These are phyloP conservation scores for Clitocybe nebularis DNA, from an alignment of 1,284 basidiomycete species.

Conservation along the genomic window DNA sequence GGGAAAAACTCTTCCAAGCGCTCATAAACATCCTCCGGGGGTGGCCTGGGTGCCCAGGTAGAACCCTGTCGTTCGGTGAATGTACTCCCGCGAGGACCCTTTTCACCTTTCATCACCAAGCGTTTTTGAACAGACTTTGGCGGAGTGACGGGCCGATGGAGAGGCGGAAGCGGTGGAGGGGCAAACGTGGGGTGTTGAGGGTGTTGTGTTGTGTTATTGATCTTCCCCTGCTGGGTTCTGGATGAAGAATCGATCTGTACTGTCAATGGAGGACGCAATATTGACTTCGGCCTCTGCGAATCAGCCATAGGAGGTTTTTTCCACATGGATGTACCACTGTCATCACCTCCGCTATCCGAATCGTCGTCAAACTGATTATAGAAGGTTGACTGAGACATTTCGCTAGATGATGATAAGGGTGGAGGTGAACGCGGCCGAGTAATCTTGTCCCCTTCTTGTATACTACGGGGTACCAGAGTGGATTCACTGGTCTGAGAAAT, in stretches of 20 bases:
- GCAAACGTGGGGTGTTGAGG: conserved; percentile 15
- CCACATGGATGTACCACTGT: conserved; percentile 32
- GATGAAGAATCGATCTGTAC: conserved; percentile 31
- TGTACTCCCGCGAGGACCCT: conserved; percentile 43
- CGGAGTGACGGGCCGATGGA: conserved; percentile 20
- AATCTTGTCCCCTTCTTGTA: conserved; percentile 7
- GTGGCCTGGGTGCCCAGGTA: conserved; percentile 86
- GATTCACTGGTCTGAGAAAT: conserved; percentile 21
- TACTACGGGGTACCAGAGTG: conserved; percentile 19
- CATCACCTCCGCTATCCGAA: conserved; percentile 44
- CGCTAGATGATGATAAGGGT: conserved; percentile 16
- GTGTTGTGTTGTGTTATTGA: conserved; percentile 9
- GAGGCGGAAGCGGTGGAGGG: conserved; percentile 19
- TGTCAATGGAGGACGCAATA: conserved; percentile 35
- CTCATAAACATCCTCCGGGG: conserved; percentile 92
- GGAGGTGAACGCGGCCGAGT: conserved; percentile 18
- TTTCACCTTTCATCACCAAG: conserved; percentile 18
- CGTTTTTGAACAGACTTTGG: conserved; percentile 19
- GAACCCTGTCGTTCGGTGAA: conserved; percentile 56
- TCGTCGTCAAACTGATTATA: conserved; percentile 30
- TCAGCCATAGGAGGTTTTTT: conserved; percentile 27
- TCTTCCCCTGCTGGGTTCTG: conserved; percentile 14
- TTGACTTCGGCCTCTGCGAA: conserved; percentile 23
- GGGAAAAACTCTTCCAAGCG: conserved; percentile 95
- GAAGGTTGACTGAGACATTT: conserved; percentile 17